phyloP scores from a whole-genome alignment of 2,329 filamentous ascomycete species.

The Graphilbum fragrans region DNA sequence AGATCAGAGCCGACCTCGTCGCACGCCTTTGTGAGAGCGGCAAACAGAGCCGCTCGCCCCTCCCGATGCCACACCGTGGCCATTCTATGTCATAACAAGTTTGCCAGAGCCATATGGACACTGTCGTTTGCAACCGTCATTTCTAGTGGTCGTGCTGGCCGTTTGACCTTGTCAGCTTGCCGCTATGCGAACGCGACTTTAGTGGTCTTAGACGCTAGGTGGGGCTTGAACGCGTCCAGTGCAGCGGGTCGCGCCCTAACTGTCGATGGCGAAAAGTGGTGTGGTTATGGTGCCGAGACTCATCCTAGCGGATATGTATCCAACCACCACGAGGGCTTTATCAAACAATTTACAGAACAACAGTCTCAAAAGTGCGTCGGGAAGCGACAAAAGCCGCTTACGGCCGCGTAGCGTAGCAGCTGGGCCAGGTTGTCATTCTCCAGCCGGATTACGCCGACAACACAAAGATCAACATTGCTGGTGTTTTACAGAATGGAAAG shows the following conservation, averaged over 20 bases:
- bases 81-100: neutral
- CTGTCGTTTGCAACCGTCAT: neutral
- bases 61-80: neutral
- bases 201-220: no score
- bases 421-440: no score
- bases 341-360: no score
- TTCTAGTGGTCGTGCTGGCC: neutral
- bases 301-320: no score
- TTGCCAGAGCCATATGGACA: neutral
- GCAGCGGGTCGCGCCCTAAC: no score
- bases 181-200: no score
- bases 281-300: no score
- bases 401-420: neutral
- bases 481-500: neutral
- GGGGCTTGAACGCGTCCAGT: no score
- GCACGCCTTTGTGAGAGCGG: conserved; percentile 26
- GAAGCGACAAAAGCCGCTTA: neutral
- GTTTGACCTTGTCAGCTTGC: neutral
- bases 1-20: conserved; percentile 21
- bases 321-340: neutral
- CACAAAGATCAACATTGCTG: neutral
- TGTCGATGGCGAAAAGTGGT: no score
- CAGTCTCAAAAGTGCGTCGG: no score
- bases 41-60: conserved; percentile 23
- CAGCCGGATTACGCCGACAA: neutral